These are phyloP conservation scores for Ambrosiella cleistominuta DNA, from an alignment of 2,329 filamentous ascomycete species.

Conservation along the genomic window DNA sequence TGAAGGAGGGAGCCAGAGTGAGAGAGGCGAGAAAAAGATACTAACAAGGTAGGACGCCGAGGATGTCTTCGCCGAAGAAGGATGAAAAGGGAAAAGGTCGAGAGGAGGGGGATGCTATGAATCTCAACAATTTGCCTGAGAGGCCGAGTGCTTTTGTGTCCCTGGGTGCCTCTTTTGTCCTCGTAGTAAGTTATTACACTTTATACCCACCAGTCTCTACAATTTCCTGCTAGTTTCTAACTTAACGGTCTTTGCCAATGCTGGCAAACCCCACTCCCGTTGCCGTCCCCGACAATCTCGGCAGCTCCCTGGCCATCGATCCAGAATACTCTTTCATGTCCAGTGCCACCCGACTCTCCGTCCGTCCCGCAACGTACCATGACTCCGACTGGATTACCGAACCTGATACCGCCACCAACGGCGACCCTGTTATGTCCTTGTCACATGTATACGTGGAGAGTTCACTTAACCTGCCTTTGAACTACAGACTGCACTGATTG, in stretches of 20 bases:
- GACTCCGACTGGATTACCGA: slow-evolving; percentile 10
- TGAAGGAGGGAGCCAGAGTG: too few species aligned
- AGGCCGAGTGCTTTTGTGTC: not conserved
- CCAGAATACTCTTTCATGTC: not conserved
- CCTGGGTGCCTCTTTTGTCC: not conserved
- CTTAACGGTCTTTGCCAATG: too few species aligned
- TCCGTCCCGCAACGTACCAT: not conserved
- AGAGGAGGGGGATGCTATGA: not conserved
- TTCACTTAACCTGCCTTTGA: not conserved
- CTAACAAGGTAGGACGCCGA: too few species aligned
- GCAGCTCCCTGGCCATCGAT: not conserved
- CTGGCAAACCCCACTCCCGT: too few species aligned
- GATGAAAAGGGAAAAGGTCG: too few species aligned
- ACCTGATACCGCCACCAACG: not conserved
- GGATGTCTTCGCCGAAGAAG: too few species aligned
- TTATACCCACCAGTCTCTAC: too few species aligned
- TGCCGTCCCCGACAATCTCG: not conserved
- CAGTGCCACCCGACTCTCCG: not conserved
- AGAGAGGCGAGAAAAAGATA: too few species aligned
- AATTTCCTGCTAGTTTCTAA: too few species aligned
- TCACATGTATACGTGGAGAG: not conserved
- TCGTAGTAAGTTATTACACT: not conserved
- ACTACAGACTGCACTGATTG: not conserved
- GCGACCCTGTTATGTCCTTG: not conserved
- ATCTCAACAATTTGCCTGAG: slow-evolving; percentile 1